Evolutionary conservation across 202 grass and related monocot genomes (phyloP).

Genomic region (Setaria viridis): DNA sequence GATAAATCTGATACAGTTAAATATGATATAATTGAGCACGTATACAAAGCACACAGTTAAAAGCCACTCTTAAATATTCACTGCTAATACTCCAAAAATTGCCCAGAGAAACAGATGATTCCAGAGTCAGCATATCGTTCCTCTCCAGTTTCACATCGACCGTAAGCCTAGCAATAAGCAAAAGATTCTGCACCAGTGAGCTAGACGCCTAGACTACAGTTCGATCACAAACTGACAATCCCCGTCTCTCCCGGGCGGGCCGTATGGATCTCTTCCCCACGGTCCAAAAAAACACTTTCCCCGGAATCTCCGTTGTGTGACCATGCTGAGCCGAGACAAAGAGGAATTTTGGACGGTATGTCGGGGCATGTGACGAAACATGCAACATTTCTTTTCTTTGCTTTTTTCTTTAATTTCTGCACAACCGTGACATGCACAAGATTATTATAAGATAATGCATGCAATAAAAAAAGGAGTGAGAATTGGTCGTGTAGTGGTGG

Average conservation of each 20-base stretch:
- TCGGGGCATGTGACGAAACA: constrained; percentile 47
- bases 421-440: background rate
- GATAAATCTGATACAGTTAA: background rate
- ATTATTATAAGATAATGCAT: background rate
- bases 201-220: background rate
- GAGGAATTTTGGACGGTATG: constrained; percentile 54
- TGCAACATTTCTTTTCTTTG: background rate
- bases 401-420: background rate
- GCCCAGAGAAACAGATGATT: background rate
- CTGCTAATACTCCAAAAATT: background rate
- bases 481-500: background rate
- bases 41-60: no score
- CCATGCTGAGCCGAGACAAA: constrained; percentile 13
- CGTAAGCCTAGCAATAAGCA: background rate
- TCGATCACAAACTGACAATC: constrained; percentile 9
- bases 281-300: constrained; percentile 37
- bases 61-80: background rate
- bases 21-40: no score
- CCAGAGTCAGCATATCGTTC: background rate
- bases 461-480: background rate
- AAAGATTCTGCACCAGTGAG: constrained; percentile 1
- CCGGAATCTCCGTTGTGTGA: constrained; percentile 39
- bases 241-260: background rate
- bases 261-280: background rate
- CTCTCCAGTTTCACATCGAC: background rate